Percentiles rank a stretch among this genome's conserved stretches.
phyloP scores from a whole-genome alignment of 192 early-diverging fungal genomes.

The Lobosporangium transversale region DNA sequence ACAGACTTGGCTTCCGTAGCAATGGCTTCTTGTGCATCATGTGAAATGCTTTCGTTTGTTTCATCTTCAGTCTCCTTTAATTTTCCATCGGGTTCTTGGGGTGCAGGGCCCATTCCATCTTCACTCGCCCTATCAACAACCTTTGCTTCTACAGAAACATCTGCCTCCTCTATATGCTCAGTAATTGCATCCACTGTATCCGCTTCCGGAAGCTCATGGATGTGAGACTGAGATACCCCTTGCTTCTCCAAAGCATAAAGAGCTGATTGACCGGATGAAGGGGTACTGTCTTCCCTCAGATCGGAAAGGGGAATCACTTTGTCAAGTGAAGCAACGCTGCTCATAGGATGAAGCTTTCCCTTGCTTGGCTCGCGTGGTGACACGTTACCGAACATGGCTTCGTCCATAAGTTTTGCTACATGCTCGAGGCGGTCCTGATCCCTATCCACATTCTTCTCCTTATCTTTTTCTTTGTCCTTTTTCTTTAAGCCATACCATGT shows the following conservation, averaged over 20 bases:
- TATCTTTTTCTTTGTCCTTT: slow-evolving; percentile 40
- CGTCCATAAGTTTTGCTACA: slow-evolving; percentile 41
- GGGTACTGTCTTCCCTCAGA: background rate
- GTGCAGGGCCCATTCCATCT: background rate
- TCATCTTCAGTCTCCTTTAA: background rate
- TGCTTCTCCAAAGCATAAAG: background rate
- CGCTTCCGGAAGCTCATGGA: too few species aligned
- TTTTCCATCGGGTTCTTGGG: background rate
- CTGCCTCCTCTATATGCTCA: background rate
- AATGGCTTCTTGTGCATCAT: background rate
- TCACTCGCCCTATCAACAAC: too few species aligned
- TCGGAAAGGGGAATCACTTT: background rate
- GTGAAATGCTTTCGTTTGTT: background rate
- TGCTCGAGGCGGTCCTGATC: slow-evolving; percentile 15
- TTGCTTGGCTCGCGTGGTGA: slow-evolving; percentile 5
- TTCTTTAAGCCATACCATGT: slow-evolving; percentile 52
- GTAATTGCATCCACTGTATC: background rate
- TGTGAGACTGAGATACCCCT: background rate
- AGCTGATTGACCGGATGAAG: background rate
- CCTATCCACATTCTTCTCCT: slow-evolving; percentile 9
- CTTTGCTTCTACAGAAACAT: too few species aligned
- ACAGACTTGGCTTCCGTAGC: slow-evolving; percentile 9
- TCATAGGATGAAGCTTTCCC: background rate
- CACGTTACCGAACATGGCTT: slow-evolving; percentile 34
- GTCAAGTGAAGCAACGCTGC: background rate